Base-by-base conservation (phyloP, 73 alveolate species). In the Symbiodinium pilosum region DNA sequence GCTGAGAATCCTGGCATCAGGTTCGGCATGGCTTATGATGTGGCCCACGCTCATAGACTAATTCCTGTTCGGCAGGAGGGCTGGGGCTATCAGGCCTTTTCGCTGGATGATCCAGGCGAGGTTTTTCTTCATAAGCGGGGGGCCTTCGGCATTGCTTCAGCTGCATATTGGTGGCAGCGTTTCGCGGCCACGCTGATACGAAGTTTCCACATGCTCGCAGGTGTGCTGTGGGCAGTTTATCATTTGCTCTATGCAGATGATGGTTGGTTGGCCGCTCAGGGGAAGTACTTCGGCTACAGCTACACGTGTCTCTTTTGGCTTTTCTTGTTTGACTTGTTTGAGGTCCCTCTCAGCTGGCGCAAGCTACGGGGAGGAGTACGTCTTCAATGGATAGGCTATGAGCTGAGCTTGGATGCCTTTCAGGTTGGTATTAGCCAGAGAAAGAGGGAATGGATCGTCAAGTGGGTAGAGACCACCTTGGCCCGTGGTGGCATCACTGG, bases 191-290 rank as follows among this genome's bases (percentile, higher is more conserved):
- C 77, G 11, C 2, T 42, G 51, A 40, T 89, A 0, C 3, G 95
- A 1, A 12, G 71, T 5, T 3, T 21, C 3, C 95, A 89, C 39
- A 8, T 39, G 34, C 26, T 89, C 41, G 73, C 77, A 12, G 75
- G 77, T 0, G 12, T 41, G 38, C 40, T 8, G 0, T 34, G 69
- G 51, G 75, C 73, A 36, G 42, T 89, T 28, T 41, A 44, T 16
- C 95, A 89, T 42, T n/a, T 89, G 75, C 77, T 89, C n/a, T 89
- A 59, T 28, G 87, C 87, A 1, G 95, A 87, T 41, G 95, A 87
- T 34, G 95, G 95, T 20, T 40, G 59, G 71, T 11, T 59, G 36
- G 41, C 32, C 16, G 69, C 86, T 32, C 24, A 11, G 43, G 95
- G 95, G 5, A 38, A 9, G 32, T 11, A 41, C 44, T 87, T 87